Conservation (phyloP, 2,329 filamentous ascomycete species). For the Penicillium occitanis region DNA sequence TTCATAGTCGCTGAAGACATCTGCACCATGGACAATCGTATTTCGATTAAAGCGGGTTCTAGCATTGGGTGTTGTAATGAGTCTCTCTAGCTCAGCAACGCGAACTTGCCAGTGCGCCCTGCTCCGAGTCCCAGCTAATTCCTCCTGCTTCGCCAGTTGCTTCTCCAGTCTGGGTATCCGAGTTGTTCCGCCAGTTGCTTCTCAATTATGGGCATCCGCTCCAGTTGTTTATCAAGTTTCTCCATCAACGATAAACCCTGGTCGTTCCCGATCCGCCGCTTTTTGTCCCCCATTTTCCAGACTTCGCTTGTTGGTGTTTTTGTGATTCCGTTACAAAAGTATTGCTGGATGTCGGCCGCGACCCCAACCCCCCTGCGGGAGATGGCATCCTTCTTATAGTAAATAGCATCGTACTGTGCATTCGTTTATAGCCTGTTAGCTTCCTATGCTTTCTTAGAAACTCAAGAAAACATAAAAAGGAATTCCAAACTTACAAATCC, state of each 20-base stretch:
- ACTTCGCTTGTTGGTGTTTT: neutral
- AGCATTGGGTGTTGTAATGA: neutral
- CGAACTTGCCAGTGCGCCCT: slow-evolving; percentile 3
- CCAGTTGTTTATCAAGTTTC: slow-evolving; percentile 4
- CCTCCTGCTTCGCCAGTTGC: neutral
- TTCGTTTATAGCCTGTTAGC: neutral
- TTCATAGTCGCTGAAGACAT: neutral
- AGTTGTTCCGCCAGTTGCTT: neutral
- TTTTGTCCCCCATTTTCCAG: neutral
- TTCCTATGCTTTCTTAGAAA: neutral
- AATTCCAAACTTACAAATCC: neutral
- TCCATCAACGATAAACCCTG: neutral
- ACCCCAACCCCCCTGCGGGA: neutral
- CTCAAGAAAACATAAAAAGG: neutral
- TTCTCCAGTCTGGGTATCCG: neutral
- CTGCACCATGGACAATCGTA: neutral
- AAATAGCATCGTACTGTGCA: neutral
- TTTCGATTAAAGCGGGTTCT: neutral
- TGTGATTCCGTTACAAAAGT: slow-evolving; percentile 1
- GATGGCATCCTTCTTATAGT: slow-evolving; percentile 1
- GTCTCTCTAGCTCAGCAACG: neutral
- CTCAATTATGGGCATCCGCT: neutral
- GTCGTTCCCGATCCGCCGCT: neutral
- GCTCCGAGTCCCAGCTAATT: neutral
- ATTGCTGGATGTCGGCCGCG: neutral